Conservation (phyloP, 768 basidiomycete genomes). For the Termitomyces sp. region DNA sequence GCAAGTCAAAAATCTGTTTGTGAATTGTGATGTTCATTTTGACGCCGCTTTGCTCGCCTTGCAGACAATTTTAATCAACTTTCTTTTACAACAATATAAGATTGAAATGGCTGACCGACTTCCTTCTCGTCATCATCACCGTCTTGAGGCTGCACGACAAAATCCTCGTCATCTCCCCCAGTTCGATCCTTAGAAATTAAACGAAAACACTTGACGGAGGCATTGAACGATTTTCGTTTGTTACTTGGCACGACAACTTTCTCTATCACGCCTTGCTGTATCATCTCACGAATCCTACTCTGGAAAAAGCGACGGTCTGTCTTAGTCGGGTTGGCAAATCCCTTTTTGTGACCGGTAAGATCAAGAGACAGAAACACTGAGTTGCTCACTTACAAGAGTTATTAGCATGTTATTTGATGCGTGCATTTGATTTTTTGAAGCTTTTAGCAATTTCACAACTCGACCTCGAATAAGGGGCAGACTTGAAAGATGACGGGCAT, state of each 20-base stretch:
- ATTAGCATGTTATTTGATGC: conserved; percentile 71
- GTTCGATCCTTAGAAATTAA: conserved; percentile 42
- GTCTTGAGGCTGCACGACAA: conserved; percentile 34
- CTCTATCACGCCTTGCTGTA: conserved; percentile 70
- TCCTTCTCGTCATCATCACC: conserved; percentile 36
- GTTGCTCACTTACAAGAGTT: conserved; percentile 50
- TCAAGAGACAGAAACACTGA: neutral
- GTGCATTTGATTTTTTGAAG: conserved; percentile 66
- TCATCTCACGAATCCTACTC: conserved; percentile 64
- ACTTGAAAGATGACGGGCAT: conserved; percentile 73
- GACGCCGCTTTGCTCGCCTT: conserved; percentile 31
- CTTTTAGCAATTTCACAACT: conserved; percentile 65
- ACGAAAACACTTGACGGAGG: conserved; percentile 61
- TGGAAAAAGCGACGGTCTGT: conserved; percentile 81
- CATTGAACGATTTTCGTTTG: conserved; percentile 37
- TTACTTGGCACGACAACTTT: conserved; percentile 63
- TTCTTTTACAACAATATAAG: neutral
- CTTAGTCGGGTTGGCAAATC: conserved; percentile 68
- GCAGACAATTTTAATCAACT: neutral
- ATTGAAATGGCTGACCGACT: conserved; percentile 15
- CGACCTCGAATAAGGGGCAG: conserved; percentile 65
- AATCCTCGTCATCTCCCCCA: conserved; percentile 26
- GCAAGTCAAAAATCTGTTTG: conserved; percentile 69
- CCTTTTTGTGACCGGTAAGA: conserved; percentile 34
- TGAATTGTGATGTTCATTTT: conserved; percentile 68